These are phyloP conservation scores for Metschnikowia koreensis DNA, from an alignment of 805 yeast genomes.

Conservation along the genomic window DNA sequence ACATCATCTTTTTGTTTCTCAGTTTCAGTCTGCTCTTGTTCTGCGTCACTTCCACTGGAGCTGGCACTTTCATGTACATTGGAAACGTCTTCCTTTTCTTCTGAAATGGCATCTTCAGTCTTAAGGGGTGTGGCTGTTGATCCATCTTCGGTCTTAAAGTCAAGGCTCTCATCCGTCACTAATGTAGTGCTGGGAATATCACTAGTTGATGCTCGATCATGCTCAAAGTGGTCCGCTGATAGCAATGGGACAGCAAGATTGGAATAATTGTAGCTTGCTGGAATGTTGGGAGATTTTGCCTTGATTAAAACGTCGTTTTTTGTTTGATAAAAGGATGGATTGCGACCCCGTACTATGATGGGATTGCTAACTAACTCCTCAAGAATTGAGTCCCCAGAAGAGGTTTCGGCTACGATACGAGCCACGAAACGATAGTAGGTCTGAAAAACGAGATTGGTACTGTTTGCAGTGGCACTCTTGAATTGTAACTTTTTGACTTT, in stretches of 20 bases:
- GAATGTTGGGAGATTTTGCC: slow-evolving; percentile 15
- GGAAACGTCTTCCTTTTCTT: background rate
- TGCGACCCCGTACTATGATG: slow-evolving; percentile 58
- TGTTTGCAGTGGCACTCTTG: slow-evolving; percentile 52
- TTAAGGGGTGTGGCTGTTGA: background rate
- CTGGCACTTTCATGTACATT: background rate
- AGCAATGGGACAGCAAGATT: background rate
- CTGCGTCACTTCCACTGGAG: background rate
- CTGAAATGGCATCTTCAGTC: background rate
- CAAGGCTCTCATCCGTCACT: background rate
- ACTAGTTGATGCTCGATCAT: background rate
- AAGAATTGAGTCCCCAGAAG: slow-evolving; percentile 8
- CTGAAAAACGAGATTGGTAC: slow-evolving; percentile 45
- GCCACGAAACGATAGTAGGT: slow-evolving; percentile 38
- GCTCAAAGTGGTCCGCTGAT: background rate
- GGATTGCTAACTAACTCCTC: slow-evolving; percentile 27
- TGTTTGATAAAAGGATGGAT: slow-evolving; percentile 58
- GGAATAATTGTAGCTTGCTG: slow-evolving; percentile 9
- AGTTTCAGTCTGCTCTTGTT: background rate
- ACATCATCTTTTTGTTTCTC: slow-evolving; percentile 1
- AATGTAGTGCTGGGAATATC: background rate
- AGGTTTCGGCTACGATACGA: slow-evolving; percentile 12
- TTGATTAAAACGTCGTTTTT: slow-evolving; percentile 48
- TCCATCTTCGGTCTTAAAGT: background rate
- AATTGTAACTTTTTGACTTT: slow-evolving; percentile 45